These are phyloP conservation scores for Meira nashicola DNA, from an alignment of 1,284 basidiomycete species.

Conservation along the genomic window DNA sequence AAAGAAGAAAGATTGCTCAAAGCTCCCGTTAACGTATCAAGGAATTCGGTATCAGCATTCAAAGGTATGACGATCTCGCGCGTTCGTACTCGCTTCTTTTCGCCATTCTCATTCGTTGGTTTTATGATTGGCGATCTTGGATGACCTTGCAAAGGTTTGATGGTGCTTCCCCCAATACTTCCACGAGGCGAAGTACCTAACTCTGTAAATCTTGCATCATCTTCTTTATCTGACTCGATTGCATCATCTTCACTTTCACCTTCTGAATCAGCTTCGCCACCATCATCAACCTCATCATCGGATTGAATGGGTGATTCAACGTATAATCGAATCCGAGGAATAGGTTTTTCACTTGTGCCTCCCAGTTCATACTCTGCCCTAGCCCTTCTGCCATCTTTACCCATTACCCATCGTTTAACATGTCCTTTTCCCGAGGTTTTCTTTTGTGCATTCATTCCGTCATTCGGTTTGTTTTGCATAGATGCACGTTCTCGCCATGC, in stretches of 20 bases:
- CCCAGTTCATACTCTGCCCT: conserved; percentile 54
- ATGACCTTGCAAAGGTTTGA: neutral
- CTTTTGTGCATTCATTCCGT: neutral
- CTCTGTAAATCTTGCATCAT: conserved; percentile 20
- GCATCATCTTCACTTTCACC: conserved; percentile 12
- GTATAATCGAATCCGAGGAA: conserved; percentile 52
- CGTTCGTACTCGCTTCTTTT: neutral
- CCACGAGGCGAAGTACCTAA: conserved; percentile 17
- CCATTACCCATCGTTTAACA: conserved; percentile 37
- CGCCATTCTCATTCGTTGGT: conserved; percentile 1
- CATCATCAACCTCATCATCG: conserved; percentile 26
- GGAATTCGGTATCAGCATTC: conserved; percentile 73
- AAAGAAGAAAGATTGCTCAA: conserved; percentile 67
- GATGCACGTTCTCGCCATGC: conserved; percentile 16
- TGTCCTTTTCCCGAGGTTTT: neutral
- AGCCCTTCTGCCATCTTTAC: conserved; percentile 46
- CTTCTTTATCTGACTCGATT: conserved; percentile 18
- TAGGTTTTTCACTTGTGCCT: conserved; percentile 50
- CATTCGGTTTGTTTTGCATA: neutral
- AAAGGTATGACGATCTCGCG: conserved; percentile 75
- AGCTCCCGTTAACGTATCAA: conserved; percentile 69
- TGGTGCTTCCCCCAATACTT: neutral
- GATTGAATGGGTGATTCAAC: conserved; percentile 44
- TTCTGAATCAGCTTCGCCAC: conserved; percentile 13
- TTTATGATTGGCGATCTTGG: neutral